Conservation (phyloP, 805 yeast species). For the Clavispora carvajalis region DNA sequence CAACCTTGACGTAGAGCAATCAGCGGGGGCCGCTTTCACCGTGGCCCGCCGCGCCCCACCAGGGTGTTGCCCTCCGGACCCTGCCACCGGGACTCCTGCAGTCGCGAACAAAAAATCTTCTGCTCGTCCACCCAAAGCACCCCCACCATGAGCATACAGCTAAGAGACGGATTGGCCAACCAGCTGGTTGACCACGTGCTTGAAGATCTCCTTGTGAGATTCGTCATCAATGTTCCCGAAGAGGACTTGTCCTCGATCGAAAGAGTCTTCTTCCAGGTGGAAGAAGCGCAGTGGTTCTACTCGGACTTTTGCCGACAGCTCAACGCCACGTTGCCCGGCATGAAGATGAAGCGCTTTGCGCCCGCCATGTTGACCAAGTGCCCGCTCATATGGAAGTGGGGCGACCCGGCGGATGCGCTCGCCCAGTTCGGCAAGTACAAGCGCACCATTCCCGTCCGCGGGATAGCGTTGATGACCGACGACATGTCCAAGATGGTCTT, state of each 20-base stretch:
- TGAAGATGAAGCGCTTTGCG: slow-evolving; percentile 75
- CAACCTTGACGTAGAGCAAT: no score
- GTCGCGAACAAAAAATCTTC: background rate
- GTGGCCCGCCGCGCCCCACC: no score
- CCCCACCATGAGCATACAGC: slow-evolving; percentile 63
- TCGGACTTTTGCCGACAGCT: slow-evolving; percentile 72
- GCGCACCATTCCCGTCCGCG: slow-evolving; percentile 89
- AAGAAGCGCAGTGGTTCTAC: slow-evolving; percentile 98
- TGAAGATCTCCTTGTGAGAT: slow-evolving; percentile 85
- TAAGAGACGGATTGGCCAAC: slow-evolving; percentile 50
- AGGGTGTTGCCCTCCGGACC: no score
- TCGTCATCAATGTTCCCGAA: slow-evolving; percentile 84
- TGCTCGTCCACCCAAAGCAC: background rate
- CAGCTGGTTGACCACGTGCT: slow-evolving; percentile 67
- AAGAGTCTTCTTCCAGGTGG: slow-evolving; percentile 87
- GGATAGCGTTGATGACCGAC: slow-evolving; percentile 80
- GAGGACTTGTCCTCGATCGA: slow-evolving; percentile 80
- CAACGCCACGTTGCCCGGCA: slow-evolving; percentile 69
- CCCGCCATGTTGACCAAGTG: slow-evolving; percentile 60
- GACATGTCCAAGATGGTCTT: slow-evolving; percentile 65
- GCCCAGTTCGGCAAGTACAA: slow-evolving; percentile 79
- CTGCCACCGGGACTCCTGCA: no score
- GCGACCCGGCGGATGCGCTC: slow-evolving; percentile 74
- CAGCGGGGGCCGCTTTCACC: no score
- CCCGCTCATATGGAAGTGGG: slow-evolving; percentile 81